These are phyloP conservation scores for Penicillium sp. DNA, from an alignment of 2,329 filamentous ascomycete genomes.

Conservation along the genomic window DNA sequence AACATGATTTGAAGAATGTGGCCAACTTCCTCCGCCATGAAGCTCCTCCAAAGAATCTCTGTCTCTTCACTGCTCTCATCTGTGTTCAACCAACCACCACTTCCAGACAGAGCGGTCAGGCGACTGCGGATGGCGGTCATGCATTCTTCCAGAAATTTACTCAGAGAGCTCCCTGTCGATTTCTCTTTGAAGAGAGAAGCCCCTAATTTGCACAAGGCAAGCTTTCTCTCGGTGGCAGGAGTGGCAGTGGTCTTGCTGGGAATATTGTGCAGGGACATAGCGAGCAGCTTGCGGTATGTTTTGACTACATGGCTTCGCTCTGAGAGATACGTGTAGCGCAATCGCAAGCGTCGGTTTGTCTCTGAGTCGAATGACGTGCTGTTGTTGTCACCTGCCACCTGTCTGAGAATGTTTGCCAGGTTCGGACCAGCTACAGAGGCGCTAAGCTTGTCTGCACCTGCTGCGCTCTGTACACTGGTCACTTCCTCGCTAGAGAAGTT, in stretches of 20 bases:
- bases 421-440: slow-evolving; percentile 53
- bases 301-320: slow-evolving; percentile 71
- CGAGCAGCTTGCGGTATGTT: slow-evolving; percentile 55
- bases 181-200: slow-evolving; percentile 32
- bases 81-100: slow-evolving; percentile 48
- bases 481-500: slow-evolving; percentile 77
- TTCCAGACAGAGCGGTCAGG: slow-evolving; percentile 33
- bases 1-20: slow-evolving; percentile 75
- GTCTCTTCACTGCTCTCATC: slow-evolving; percentile 55
- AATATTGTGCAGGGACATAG: slow-evolving; percentile 31
- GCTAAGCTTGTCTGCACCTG: slow-evolving; percentile 64
- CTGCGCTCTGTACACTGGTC: slow-evolving; percentile 72
- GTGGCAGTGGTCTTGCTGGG: slow-evolving; percentile 13
- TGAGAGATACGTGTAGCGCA: slow-evolving; percentile 70
- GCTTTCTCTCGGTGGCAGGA: slow-evolving; percentile 11
- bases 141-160: slow-evolving; percentile 32
- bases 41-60: slow-evolving; percentile 64
- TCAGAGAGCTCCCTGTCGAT: slow-evolving; percentile 24
- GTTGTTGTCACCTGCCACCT: slow-evolving; percentile 29
- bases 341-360: slow-evolving; percentile 63
- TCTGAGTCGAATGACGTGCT: slow-evolving; percentile 59
- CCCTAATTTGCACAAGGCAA: slow-evolving; percentile 30
- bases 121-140: slow-evolving; percentile 37
- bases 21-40: slow-evolving; percentile 67
- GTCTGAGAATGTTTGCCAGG: slow-evolving; percentile 36